A percentile compares a stretch with the other conserved stretches of the same genome.
phyloP scores from a whole-genome alignment of 192 early-diverging fungal species.

The Cetraspora pellucida region DNA sequence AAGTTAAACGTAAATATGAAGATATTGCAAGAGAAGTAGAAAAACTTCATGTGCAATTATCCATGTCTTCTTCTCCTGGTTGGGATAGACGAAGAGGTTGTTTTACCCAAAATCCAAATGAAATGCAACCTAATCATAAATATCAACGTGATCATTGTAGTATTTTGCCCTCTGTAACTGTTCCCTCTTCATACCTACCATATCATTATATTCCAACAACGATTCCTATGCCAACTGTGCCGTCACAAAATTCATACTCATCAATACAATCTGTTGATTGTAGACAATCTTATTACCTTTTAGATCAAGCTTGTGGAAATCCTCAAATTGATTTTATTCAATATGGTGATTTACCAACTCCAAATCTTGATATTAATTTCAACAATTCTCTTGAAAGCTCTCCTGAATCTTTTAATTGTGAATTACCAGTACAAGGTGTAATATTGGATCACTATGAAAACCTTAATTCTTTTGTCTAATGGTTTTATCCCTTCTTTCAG shows the following conservation, averaged over 20 bases:
- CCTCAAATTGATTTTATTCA: neutral
- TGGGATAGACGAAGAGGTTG: slow-evolving; percentile 9
- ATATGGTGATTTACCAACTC: neutral
- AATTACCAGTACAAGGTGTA: too few species aligned
- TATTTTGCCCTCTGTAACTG: neutral
- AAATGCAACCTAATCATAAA: neutral
- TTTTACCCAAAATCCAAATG: neutral
- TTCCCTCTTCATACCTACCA: neutral
- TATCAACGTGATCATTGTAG: neutral
- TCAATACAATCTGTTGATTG: neutral
- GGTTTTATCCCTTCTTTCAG: too few species aligned
- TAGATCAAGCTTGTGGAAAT: neutral
- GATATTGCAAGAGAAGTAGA: slow-evolving; percentile 27
- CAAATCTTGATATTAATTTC: neutral
- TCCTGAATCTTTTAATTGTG: neutral
- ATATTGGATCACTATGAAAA: too few species aligned
- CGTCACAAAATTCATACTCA: neutral
- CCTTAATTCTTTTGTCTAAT: too few species aligned
- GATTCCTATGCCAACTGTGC: neutral
- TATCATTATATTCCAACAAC: neutral
- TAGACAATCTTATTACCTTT: neutral
- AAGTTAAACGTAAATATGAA: slow-evolving; percentile 26
- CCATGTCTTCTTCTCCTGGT: neutral
- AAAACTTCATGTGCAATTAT: slow-evolving; percentile 18
- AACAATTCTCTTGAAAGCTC: slow-evolving; percentile 1